Base-by-base conservation (phyloP, 108 stramenopile species). In the Aurantiochytrium sp. region DNA sequence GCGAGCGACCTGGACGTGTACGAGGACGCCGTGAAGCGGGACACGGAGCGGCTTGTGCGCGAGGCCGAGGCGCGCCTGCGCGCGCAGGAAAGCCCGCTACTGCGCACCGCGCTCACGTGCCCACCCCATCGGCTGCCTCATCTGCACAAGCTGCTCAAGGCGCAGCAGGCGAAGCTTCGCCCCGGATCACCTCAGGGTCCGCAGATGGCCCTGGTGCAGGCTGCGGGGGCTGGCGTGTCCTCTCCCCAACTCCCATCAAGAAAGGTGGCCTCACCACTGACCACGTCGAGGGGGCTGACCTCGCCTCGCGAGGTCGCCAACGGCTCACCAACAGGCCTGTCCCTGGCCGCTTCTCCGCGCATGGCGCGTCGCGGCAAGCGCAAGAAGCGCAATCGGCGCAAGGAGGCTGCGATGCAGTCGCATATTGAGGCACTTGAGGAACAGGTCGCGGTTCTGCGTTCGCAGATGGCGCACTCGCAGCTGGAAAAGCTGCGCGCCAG, bases 401-500 rank as follows among this genome's bases (percentile, higher is more conserved):
- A 81, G 24, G 73, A 81, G 73, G 73, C 39, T 6, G 73, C 73
- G 15, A 81, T 81, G 73, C 42, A 41, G 30, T n/a, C 45, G 39
- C 73, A 81, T n/a, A 81, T 81, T 81, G 73, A 81, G 21, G 73
- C 73, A 8, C 73, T 81, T 42, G 73, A 81, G 73, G 73, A 81
- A 24, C 73, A 81, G 2, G 73, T 81, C 10, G 73, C 73, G 6
- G 45, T 81, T 41, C 39, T 81, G 39, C 39, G 73, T 21, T 22
- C 73, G 6, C 73, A 81, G 32, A 48, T 48, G 45, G 73, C 73
- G 17, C 73, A 81, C 10, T 65, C 59, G 34, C 59, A 65, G 59
- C 59, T 65, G 8, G 59, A 65, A 65, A 65, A 65, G 2, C 19
- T 65, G 34, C 59, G 59, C 32, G 27, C 59, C 50, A 52, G 50